Base-by-base conservation (phyloP, 2,329 filamentous ascomycete species). In the Paecilomyces niveus region DNA sequence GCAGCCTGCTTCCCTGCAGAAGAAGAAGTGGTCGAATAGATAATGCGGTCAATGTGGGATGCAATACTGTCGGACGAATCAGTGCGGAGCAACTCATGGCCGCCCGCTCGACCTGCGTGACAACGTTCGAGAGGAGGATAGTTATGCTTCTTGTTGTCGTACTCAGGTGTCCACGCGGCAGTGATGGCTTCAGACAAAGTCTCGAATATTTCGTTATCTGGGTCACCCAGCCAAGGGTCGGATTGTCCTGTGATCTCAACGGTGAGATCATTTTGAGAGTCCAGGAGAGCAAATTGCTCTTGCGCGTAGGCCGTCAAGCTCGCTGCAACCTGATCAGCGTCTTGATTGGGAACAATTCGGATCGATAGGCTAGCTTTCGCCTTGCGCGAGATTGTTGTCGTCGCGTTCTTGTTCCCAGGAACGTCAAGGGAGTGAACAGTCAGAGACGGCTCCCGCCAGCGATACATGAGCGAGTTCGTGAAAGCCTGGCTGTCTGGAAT, bases 191-290 rank as follows among this genome's bases (percentile, higher is more conserved):
- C 82, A 65, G 96, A 92, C 0, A 99, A 83, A 0, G 91, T 95
- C 62, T 88, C 85, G 74, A 97, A 99, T 59, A 97, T 92, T 64
- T 92, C 86, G 65, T 96, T 97, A 54, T 86, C 86, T 3, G 91
- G 92, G 66, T 97, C 91, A 13, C 94, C 93, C 0, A 99, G 84
- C 94, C 94, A 99, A 0, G 94, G 92, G 70, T 99, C 94, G 0
- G 94, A 93, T 74, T 90, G 88, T 70, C 97, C 94, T 64, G 96
- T 92, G 63, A 99, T 92, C 31, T 86, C 87, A 45, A 99, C 84
- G 1, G 81, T 88, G 35, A 99, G 80, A 5, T 81, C 83, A 68
- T 99, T 99, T 61, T 89, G 87, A 0, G 90, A 93, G 31, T 87
- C 86, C 1, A 97, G 85, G 15, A 81, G 75, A 0, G 79, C 80